Base-by-base conservation (phyloP, 768 basidiomycete genomes). In the Tricholoma sp. region DNA sequence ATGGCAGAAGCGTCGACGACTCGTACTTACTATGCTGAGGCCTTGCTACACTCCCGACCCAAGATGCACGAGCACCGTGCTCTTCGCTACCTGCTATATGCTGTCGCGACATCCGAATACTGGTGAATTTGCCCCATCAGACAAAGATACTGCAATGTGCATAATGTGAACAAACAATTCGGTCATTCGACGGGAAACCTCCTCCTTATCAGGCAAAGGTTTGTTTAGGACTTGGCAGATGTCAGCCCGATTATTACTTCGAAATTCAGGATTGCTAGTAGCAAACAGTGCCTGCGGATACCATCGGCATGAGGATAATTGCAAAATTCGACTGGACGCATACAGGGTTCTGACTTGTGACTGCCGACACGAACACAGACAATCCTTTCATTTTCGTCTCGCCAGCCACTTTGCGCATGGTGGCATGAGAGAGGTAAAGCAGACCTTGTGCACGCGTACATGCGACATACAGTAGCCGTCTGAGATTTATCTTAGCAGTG, bases 391-490 rank as follows among this genome's bases (percentile, higher is more conserved):
- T 63, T 59, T 81, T 81, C 15, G 72, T 71, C 50, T 82, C 58
- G 5, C 65, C 65, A 54, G 59, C 59, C 32, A 79, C 69, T 71
- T 78, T 80, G 17, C 88, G 76, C 47, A 72, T 72, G 9, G 65
- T 65, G 7, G 76, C 70, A 59, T 83, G 73, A 1, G 80, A 74
- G 29, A 89, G 65, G 66, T 88, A 87, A 11, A 91, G 70, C 7
- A 91, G 75, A 10, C 76, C 74, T 65, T 94, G 88, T 0, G 92
- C 92, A 9, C 93, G 81, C 5, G 93, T 95, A 70, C 90, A 93
- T 0, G 89, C 93, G 7, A 95, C 93, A 64, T 94, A 95, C 13
- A 94, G 79, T 54, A 95, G 70, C 11, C 93, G 87, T 55, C 92
- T 92, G 57, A 3, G 52, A 24, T 10, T 6, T 15, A 31, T 39